These are phyloP conservation scores for Mycena pura DNA, from an alignment of 768 basidiomycete species.

Conservation along the genomic window DNA sequence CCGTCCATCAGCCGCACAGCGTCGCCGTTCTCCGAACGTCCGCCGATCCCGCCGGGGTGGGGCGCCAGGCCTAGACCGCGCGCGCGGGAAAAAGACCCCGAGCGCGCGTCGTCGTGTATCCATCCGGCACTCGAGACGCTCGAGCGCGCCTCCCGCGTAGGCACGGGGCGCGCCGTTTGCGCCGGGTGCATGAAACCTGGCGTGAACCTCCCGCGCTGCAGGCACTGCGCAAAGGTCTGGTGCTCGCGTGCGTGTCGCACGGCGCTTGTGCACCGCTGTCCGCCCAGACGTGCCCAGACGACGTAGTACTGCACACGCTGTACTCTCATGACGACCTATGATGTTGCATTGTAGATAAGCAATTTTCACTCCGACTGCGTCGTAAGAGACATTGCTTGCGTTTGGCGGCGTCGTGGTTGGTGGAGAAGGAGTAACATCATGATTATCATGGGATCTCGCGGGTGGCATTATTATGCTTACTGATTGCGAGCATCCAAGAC, in stretches of 20 bases:
- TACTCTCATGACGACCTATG: too few relatives aligned
- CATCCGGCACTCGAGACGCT: conserved; percentile 13
- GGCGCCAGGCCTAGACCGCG: neutral
- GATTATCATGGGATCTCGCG: too few relatives aligned
- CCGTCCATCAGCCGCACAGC: conserved; percentile 27
- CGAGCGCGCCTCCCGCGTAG: conserved; percentile 18
- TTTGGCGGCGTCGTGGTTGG: too few relatives aligned
- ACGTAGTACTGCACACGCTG: too few relatives aligned
- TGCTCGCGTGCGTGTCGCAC: conserved; percentile 22
- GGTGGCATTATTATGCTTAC: too few relatives aligned
- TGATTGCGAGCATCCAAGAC: too few relatives aligned
- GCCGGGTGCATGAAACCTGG: conserved; percentile 15
- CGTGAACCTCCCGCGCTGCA: conserved; percentile 22
- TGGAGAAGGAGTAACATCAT: too few relatives aligned
- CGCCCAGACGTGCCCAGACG: conserved; percentile 2
- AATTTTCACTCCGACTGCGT: too few relatives aligned
- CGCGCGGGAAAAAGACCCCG: neutral
- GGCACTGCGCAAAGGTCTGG: conserved; percentile 16
- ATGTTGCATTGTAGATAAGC: too few relatives aligned
- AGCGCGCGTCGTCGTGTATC: conserved; percentile 2
- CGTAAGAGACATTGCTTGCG: too few relatives aligned
- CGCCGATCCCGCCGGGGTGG: conserved; percentile 14
- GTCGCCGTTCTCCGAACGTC: conserved; percentile 14
- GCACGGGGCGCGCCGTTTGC: conserved; percentile 21
- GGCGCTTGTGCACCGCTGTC: conserved; percentile 13